Conservation (phyloP, 2,329 filamentous ascomycete species). For the Kalmusia sp. region DNA sequence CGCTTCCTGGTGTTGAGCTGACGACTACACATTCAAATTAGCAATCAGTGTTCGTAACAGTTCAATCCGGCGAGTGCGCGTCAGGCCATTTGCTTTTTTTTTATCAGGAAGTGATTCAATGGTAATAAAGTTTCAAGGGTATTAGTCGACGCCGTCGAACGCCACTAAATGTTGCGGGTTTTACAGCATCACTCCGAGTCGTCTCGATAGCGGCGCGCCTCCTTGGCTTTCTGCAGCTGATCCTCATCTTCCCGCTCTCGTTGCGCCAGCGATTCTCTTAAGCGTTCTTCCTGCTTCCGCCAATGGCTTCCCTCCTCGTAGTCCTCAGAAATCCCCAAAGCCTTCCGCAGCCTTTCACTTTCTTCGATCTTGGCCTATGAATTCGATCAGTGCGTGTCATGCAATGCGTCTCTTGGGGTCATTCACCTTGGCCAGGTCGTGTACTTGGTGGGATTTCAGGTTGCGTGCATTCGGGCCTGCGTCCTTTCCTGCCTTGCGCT, state of each 20-base stretch:
- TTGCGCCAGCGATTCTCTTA: slow-evolving; percentile 53
- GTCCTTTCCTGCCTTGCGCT: slow-evolving; percentile 47
- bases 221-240: slow-evolving; percentile 28
- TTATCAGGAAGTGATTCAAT: not conserved
- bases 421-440: slow-evolving; percentile 79
- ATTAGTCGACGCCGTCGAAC: slow-evolving; percentile 10
- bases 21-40: not conserved
- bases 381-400: not conserved
- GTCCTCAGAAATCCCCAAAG: slow-evolving; percentile 84
- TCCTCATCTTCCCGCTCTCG: slow-evolving; percentile 46
- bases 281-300: slow-evolving; percentile 80
- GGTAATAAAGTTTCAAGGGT: slow-evolving; percentile 9
- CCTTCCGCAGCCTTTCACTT: slow-evolving; percentile 84
- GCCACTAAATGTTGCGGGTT: not conserved
- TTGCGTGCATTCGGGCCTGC: slow-evolving; percentile 55
- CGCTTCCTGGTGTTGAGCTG: not conserved
- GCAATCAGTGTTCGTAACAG: not conserved
- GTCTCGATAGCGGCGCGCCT: slow-evolving; percentile 33
- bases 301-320: slow-evolving; percentile 89
- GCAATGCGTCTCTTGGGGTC: not conserved
- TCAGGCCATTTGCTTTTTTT: not conserved
- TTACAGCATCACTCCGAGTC: slow-evolving; percentile 34
- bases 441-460: slow-evolving; percentile 91
- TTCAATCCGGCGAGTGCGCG: not conserved
- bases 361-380: slow-evolving; percentile 84